These are phyloP conservation scores for Neurospora sp. DNA, from an alignment of 495 filamentous ascomycete genomes.

Conservation along the genomic window DNA sequence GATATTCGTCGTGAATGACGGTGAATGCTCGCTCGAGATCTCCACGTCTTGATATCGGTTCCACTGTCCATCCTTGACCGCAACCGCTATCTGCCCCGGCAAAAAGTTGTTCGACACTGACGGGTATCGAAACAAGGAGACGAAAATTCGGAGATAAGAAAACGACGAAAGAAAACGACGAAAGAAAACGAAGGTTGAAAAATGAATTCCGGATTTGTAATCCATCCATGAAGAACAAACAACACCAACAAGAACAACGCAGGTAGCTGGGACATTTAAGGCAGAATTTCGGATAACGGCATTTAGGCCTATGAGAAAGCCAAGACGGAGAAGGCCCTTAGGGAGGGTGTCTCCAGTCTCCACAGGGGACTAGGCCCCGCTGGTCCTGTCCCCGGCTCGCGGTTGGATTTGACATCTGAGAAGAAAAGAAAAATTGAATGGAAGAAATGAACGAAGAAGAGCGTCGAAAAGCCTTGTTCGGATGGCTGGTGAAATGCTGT, in stretches of 20 bases:
- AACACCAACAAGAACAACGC: neutral
- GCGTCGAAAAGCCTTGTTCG: neutral
- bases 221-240: neutral
- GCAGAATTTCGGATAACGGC: neutral
- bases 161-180: neutral
- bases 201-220: neutral
- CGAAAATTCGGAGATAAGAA: neutral
- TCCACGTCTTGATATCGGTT: neutral
- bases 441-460: neutral
- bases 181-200: neutral
- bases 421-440: neutral
- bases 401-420: neutral
- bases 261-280: neutral
- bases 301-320: neutral
- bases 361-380: neutral
- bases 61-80: neutral
- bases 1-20: neutral
- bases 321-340: neutral
- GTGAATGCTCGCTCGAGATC: neutral
- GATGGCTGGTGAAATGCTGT: neutral
- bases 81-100: neutral
- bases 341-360: neutral
- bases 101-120: neutral
- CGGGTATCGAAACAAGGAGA: neutral
- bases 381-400: neutral